Base-by-base conservation (phyloP, 331 rosid species). In the Malus hybrid region DNA sequence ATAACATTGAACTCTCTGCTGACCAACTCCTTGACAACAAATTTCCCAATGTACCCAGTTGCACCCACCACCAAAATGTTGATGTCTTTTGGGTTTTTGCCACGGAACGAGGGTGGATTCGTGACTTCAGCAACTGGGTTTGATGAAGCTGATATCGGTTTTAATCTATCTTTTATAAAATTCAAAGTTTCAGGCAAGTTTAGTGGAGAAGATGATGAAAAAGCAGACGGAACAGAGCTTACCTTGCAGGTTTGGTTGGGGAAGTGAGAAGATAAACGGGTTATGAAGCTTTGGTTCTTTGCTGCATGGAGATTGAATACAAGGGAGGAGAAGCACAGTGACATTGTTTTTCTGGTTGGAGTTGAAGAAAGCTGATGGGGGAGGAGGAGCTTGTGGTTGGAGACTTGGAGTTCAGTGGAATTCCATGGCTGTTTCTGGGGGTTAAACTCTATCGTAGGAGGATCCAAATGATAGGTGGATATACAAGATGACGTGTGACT, bases 41-140 rank as follows among this genome's bases (percentile, higher is more conserved):
- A 93, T 52, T 84, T 90, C 36, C 98, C 98, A 32, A 90, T 93
- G 76, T 93, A 93, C 80, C 98, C 98, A 79, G 98, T 93, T 75
- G 97, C 88, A 66, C 98, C 98, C 75, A 90, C 96, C 28, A 90
- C 92, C 72, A 93, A 67, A 61, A 93, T 72, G 65, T 85, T 90
- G 52, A 90, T 71, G 57, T 90, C 93, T 80, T 89, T 87, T 46
- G 97, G 96, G 28, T 71, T 85, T 65, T 87, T 90, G 79, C 16
- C 62, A 72, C 98, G 86, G 73, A 76, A 93, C 65, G 87, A 60
- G 60, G 86, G 74, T 80, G 74, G 42, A 39, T 79, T 77, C 66
- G 75, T 28, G 29, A 84, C 54, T 67, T 86, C 87, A 72, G 80
- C 69, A 42, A 60, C 48, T 29, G 86, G 83, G 69, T 81, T 50